Percentiles rank a stretch among this genome's conserved stretches.
These are phyloP conservation scores for Gynochthodes officinalis DNA, from an alignment of 257 asterid species.

Conservation along the genomic window DNA sequence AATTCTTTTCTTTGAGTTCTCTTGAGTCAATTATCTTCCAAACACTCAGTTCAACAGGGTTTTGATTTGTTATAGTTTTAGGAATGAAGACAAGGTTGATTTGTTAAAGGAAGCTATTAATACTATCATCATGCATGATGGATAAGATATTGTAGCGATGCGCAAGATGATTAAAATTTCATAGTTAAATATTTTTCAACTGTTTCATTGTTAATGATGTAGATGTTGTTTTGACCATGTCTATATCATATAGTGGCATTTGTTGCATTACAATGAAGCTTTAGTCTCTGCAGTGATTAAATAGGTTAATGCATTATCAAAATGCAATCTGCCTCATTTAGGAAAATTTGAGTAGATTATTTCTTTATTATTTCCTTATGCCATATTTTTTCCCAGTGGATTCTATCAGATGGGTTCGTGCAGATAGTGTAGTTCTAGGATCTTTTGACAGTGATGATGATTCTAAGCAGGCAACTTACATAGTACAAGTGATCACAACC, in stretches of 20 bases:
- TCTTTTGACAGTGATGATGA: conserved; percentile 62
- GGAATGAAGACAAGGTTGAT: neutral
- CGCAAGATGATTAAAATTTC: neutral
- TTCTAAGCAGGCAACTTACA: conserved; percentile 62
- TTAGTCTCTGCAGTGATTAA: neutral
- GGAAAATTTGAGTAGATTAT: neutral
- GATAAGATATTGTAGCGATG: neutral
- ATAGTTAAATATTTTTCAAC: neutral
- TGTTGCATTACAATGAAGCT: neutral
- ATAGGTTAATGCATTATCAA: neutral
- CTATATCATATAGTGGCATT: neutral
- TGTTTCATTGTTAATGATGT: neutral
- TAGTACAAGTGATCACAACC: conserved; percentile 70
- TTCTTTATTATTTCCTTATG: conserved; percentile 5
- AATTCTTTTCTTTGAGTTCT: neutral
- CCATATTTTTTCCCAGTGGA: conserved; percentile 53
- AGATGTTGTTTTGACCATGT: neutral
- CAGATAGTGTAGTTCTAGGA: conserved; percentile 79
- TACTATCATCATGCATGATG: neutral
- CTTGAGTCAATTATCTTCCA: neutral
- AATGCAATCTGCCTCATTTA: neutral
- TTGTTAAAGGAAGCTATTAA: neutral
- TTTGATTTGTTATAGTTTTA: neutral
- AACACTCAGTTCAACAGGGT: neutral
- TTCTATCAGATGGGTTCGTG: conserved; percentile 80